phyloP scores from a whole-genome alignment of 441 rosid genomes.

The Populus hybrid region DNA sequence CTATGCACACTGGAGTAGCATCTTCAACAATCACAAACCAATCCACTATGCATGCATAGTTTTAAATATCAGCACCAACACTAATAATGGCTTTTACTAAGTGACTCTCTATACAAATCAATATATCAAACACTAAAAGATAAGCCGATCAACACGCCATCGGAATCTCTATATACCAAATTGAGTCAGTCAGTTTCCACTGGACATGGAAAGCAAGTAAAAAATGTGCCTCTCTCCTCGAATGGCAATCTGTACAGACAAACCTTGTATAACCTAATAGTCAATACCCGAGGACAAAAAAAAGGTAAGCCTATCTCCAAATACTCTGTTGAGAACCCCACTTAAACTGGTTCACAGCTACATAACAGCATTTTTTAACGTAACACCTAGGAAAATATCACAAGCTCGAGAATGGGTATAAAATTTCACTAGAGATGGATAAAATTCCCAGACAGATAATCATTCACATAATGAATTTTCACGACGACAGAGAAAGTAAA shows the following conservation, averaged over 20 bases:
- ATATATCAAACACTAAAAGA: neutral
- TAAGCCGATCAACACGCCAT: neutral
- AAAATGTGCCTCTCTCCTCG: neutral
- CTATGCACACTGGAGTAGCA: neutral
- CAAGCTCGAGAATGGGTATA: neutral
- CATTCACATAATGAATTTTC: neutral
- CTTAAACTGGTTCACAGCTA: neutral
- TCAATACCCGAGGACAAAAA: neutral
- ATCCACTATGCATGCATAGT: neutral
- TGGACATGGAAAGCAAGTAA: neutral
- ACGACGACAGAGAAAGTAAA: neutral
- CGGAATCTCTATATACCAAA: neutral
- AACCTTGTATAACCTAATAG: neutral
- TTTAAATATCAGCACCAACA: neutral
- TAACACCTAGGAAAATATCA: neutral
- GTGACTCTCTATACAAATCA: neutral
- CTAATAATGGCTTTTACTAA: neutral
- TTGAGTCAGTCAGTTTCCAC: neutral
- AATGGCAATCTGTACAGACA: neutral
- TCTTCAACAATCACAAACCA: neutral
- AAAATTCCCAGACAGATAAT: neutral
- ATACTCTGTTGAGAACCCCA: neutral
- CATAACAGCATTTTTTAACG: neutral
- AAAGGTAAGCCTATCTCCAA: neutral
- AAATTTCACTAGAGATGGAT: neutral